Percentiles rank a stretch among this genome's conserved stretches.
phyloP scores from a whole-genome alignment of 1,284 basidiomycete genomes.

The Trichosporon faecale region DNA sequence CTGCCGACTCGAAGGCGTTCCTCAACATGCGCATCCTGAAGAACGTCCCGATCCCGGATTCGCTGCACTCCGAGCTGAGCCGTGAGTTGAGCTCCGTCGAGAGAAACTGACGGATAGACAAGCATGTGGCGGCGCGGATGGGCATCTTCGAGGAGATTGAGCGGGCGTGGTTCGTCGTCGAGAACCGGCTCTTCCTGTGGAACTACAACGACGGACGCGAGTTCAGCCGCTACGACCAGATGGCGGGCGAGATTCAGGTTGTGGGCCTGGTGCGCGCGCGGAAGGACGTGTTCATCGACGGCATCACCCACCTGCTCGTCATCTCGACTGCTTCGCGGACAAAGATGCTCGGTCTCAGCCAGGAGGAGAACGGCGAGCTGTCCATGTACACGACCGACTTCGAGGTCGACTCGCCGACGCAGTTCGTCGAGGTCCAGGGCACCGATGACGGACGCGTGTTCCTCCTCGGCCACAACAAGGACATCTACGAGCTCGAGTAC shows the following conservation, averaged over 20 bases:
- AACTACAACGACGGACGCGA: conserved; percentile 77
- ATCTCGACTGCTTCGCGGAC: conserved; percentile 82
- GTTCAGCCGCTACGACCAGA: conserved; percentile 72
- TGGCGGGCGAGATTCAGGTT: conserved; percentile 83
- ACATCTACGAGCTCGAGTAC: conserved; percentile 90
- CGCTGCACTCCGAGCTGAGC: conserved; percentile 44
- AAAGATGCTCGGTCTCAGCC: conserved; percentile 79
- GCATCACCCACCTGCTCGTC: conserved; percentile 84
- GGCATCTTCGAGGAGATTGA: conserved; percentile 91
- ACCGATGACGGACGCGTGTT: conserved; percentile 84
- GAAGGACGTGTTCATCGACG: conserved; percentile 79
- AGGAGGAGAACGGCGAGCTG: conserved; percentile 59
- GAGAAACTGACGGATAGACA: conserved; percentile 31
- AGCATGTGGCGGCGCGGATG: conserved; percentile 58
- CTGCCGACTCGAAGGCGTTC: conserved; percentile 26
- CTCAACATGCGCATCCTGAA: conserved; percentile 28
- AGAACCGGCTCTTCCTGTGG: conserved; percentile 94
- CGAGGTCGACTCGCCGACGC: conserved; percentile 65
- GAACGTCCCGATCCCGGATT: conserved; percentile 45
- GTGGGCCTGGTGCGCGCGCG: conserved; percentile 75
- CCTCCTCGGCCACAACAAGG: conserved; percentile 81
- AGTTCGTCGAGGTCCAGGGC: conserved; percentile 75
- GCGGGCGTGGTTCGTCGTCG: conserved; percentile 91
- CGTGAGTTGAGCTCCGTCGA: conserved; percentile 27
- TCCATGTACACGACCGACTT: conserved; percentile 90